Evolutionary conservation across 2,329 filamentous ascomycete species (phyloP).

Genomic region (Colletotrichum sansevieriae): DNA sequence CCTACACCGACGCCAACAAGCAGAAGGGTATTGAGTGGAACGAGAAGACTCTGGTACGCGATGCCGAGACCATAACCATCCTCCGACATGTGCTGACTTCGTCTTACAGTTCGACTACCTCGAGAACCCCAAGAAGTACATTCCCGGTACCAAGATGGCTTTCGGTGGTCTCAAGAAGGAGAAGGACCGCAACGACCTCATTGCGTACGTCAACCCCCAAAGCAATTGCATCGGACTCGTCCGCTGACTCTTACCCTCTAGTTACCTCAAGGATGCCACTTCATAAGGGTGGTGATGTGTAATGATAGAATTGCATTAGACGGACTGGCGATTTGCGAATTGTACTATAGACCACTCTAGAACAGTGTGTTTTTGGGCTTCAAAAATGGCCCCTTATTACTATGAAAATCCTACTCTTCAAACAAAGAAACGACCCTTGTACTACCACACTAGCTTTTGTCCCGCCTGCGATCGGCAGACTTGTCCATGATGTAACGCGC

Average conservation of each 20-base stretch:
- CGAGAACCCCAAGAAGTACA: conserved; percentile 99
- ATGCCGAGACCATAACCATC: conserved; percentile 12
- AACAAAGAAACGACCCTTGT: conserved; percentile 20
- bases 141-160: conserved; percentile 99
- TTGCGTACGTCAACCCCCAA: conserved; percentile 77
- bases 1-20: conserved; percentile 99
- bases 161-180: conserved; percentile 99
- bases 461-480: conserved; percentile 3
- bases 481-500: conserved; percentile 26
- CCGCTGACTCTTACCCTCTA: conserved; percentile 51
- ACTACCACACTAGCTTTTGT: conserved; percentile 17
- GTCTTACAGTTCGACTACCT: conserved; percentile 87
- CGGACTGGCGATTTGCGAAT: conserved; percentile 44
- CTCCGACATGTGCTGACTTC: conserved; percentile 42
- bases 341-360: conserved; percentile 49
- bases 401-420: conserved; percentile 40
- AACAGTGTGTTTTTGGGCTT: conserved; percentile 42
- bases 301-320: conserved; percentile 47
- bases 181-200: conserved; percentile 99
- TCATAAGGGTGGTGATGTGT: conserved; percentile 65
- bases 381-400: conserved; percentile 27
- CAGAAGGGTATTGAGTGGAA: conserved; percentile 92
- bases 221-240: neutral
- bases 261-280: conserved; percentile 78
- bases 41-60: conserved; percentile 82